These are phyloP conservation scores for Musa schizocarpa DNA, from an alignment of 176 grass and related monocot genomes.

Conservation along the genomic window DNA sequence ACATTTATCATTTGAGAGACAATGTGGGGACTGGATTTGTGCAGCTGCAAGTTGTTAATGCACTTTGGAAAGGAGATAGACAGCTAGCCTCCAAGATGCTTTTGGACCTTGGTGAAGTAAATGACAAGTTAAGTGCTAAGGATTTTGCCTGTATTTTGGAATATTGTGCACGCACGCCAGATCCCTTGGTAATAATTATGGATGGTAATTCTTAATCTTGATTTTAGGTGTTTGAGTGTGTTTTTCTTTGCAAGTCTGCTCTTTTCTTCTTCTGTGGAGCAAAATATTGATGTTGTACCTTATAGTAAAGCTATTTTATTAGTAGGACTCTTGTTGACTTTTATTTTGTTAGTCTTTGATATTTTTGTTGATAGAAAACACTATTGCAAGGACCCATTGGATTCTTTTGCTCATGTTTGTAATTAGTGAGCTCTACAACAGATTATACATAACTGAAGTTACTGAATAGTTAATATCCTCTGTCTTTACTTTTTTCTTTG, in stretches of 20 bases:
- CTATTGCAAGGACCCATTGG: background rate
- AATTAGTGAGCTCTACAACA: background rate
- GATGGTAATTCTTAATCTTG: background rate
- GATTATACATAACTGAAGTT: no score
- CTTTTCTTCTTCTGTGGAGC: background rate
- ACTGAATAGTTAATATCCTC: no score
- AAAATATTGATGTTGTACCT: background rate
- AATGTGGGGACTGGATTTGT: slow-evolving; percentile 21
- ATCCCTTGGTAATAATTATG: slow-evolving; percentile 64
- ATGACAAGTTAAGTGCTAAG: slow-evolving; percentile 26
- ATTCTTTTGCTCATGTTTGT: background rate
- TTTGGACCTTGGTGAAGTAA: slow-evolving; percentile 37
- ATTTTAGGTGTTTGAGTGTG: background rate
- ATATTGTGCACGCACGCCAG: slow-evolving; percentile 56
- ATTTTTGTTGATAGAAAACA: background rate
- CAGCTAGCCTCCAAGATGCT: slow-evolving; percentile 57
- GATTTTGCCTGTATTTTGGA: slow-evolving; percentile 77
- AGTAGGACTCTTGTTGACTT: background rate
- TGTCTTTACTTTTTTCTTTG: no score
- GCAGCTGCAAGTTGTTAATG: slow-evolving; percentile 58
- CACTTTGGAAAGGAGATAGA: slow-evolving; percentile 58
- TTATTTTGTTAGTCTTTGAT: background rate
- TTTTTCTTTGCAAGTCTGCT: background rate
- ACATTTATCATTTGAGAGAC: slow-evolving; percentile 23
- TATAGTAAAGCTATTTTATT: background rate